Evolutionary conservation across 768 basidiomycete species (phyloP), one percentile per base, ranked within the genome.

Genomic region (Leccinum subtestaceum): DNA sequence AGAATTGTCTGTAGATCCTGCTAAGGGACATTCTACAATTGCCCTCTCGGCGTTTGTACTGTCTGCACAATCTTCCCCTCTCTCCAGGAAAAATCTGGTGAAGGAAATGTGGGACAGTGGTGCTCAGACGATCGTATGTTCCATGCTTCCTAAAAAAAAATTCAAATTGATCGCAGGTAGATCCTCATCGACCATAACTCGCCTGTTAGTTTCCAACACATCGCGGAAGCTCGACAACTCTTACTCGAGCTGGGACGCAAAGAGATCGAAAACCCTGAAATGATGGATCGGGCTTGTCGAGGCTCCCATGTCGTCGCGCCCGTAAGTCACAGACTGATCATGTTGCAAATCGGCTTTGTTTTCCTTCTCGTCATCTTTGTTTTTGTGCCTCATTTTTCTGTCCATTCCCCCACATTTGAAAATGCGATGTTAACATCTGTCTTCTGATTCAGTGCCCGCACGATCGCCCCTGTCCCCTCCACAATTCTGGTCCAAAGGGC

Each of bases 31-130:
- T 29, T 76, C 80, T 53, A 80, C 81, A 15, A 65, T 98, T 27
- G 93, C 91, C 2, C 68, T 99, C 31, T 93, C 91, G 17, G 89
- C 95, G 1, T 98, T 97, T 75, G 80, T 87, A 69, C 76, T 99
- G 2, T 86, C 90, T n/a, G 82, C 90, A 19, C 76, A 94, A 17
- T 76, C 85, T 5, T 84, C 81, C 2, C 70, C 83, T 43, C 65
- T 85, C 17, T 81, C 84, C 9, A 81, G 88, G 60, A 88, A 85
- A 73, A 75, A 78, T 2, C 68, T 93, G 48, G 79, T 95, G 27
- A 85, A 87, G 67, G 85, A 91, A 65, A 90, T 98, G 80, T 98
- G 95, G 95, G 82, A 90, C 49, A 93, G 92, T 65, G 93, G 92
- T 47, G 94, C 94, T 21, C 84, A 89, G 67, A 83, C 85, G 23